Base-by-base conservation (phyloP, 352 stramenopile genomes). In the Phytophthora idaei region DNA sequence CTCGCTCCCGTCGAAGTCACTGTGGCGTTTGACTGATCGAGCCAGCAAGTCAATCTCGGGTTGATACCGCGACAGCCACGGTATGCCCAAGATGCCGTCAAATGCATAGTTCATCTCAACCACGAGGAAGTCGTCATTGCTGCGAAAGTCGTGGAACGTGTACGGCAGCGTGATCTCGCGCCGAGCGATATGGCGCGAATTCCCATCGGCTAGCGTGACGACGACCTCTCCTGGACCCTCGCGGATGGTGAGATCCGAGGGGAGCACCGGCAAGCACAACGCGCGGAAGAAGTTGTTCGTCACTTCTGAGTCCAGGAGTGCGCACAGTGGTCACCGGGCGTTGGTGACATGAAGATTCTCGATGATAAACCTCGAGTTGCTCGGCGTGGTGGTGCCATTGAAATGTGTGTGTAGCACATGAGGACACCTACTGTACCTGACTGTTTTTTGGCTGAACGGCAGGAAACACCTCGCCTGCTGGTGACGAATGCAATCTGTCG, bases 61-160 rank as follows among this genome's bases (percentile, higher is more conserved):
- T 21, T 21, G 21, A 21, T 21, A 46, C n/a, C 14, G 41, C 12
- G 41, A 5, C 41, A 46, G 14, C 3, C 11, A 46, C 14, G 3
- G n/a, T 6, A 75, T 69, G 4, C 61, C 41, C 12, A 78, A 29
- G 58, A 70, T 78, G 28, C 53, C 64, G 41, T 73, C 56, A 28
- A 67, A 73, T 3, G 34, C 56, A 32, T 73, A 68, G 29, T 76
- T 63, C 32, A 75, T 59, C 10, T 64, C 50, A 29, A 75, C 21
- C 21, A 21, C 21, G 21, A 21, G 21, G 21, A 21, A 21, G 21
- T 21, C 21, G 21, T 21, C 21, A 47, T 28, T 58, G 27, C 14
- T 42, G 15, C 12, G 25, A 25, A 44, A 52, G n/a, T 11, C 41
- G n/a, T 46, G 5, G 41, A 46, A 46, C 5, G 12, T 6, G 41